A percentile compares a stretch with the other conserved stretches of the same genome.
Evolutionary conservation across 2,329 filamentous ascomycete species (phyloP).

Genomic region (Fusarium sp.): DNA sequence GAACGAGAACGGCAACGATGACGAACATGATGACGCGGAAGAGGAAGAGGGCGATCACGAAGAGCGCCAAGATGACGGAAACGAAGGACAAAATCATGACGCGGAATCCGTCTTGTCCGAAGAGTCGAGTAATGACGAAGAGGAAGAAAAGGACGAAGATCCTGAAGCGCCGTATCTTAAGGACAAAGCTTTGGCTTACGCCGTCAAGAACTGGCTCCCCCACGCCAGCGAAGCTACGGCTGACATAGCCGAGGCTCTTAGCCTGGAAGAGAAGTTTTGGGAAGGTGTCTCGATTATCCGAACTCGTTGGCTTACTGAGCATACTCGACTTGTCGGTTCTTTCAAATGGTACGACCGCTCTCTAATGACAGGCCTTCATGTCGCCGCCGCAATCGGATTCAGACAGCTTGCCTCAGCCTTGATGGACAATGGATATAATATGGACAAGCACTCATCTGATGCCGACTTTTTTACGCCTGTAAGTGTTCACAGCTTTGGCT

Average conservation of each 20-base stretch:
- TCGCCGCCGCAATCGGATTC: conserved; percentile 58
- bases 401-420: conserved; percentile 56
- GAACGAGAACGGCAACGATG: not conserved
- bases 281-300: conserved; percentile 54
- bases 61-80: conserved; percentile 21
- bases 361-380: conserved; percentile 56
- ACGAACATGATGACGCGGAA: conserved; percentile 35
- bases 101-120: conserved; percentile 7
- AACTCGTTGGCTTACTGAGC: conserved; percentile 57
- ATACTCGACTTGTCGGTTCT: conserved; percentile 51
- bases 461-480: conserved; percentile 54
- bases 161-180: conserved; percentile 50
- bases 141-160: conserved; percentile 37
- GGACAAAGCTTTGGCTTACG: conserved; percentile 53
- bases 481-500: conserved; percentile 25
- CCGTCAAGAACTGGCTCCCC: conserved; percentile 59
- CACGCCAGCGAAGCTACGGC: conserved; percentile 60
- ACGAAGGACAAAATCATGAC: conserved; percentile 12
- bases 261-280: conserved; percentile 59
- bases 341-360: conserved; percentile 52
- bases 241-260: conserved; percentile 60
- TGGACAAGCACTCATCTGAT: conserved; percentile 55
- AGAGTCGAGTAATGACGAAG: conserved; percentile 17
- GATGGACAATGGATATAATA: conserved; percentile 56
- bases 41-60: conserved; percentile 37